A percentile compares a stretch with the other conserved stretches of the same genome.
These are phyloP conservation scores for Lepiota brunneoincarnata DNA, from an alignment of 768 basidiomycete species.

Conservation along the genomic window DNA sequence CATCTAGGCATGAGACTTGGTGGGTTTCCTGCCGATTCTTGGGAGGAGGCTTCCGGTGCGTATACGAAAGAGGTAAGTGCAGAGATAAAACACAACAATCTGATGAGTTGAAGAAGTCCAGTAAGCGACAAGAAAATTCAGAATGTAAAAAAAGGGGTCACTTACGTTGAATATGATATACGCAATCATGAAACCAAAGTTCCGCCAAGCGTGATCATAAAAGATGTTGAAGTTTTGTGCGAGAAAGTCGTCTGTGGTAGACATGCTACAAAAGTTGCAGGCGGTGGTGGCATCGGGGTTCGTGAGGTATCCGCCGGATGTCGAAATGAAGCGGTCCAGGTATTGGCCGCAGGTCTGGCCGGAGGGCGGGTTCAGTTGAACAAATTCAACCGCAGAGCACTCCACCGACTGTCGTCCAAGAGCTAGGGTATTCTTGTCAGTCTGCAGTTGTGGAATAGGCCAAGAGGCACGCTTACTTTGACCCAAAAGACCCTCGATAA, in stretches of 20 bases:
- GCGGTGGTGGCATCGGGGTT: constrained; percentile 49
- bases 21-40: constrained; percentile 20
- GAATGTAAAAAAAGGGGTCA: constrained; percentile 10
- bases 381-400: constrained; percentile 54
- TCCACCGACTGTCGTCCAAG: constrained; percentile 39
- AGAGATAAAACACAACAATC: constrained; percentile 36
- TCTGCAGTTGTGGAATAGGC: constrained; percentile 26
- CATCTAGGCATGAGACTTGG: constrained; percentile 14
- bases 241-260: constrained; percentile 61
- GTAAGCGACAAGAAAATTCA: neutral
- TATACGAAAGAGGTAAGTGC: constrained; percentile 55
- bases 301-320: constrained; percentile 53
- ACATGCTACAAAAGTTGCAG: constrained; percentile 59
- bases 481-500: constrained; percentile 47
- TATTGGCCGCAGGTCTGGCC: constrained; percentile 54
- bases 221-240: constrained; percentile 48
- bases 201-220: constrained; percentile 52
- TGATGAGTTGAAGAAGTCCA: constrained; percentile 16
- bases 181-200: constrained; percentile 50
- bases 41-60: constrained; percentile 28
- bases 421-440: constrained; percentile 21
- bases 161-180: constrained; percentile 50
- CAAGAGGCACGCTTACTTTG: constrained; percentile 44
- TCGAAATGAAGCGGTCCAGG: constrained; percentile 44
- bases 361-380: constrained; percentile 47